Evolutionary conservation across 805 yeast species (phyloP), one percentile per base, ranked within the genome.

Genomic region (Wickerhamiella parazyma): DNA sequence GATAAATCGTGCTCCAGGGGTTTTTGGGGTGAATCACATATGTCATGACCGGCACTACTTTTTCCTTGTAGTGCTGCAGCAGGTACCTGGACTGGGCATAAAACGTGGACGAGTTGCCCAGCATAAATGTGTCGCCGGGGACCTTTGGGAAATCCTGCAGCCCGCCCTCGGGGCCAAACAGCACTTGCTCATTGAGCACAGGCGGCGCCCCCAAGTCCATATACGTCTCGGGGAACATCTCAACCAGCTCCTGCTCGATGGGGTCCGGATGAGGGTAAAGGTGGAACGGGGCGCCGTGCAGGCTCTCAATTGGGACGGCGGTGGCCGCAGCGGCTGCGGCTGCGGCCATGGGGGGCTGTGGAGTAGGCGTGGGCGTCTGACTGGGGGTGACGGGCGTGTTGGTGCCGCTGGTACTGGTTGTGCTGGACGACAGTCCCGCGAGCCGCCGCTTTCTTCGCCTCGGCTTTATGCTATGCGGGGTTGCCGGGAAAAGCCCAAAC

Each of bases 1-100:
- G 76, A 59, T 82, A 84, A n/a, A 83, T 75, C 2, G 80, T 76
- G 53, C 79, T 80, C 94, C 94, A 85, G 0, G 94, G 94, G 56
- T 82, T 85, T 48, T 78, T 80, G 0, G 81, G 74, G 40, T 76
- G 67, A 0, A 77, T 74, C 18, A 78, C 72, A 3, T 78, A 85
- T 0, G 84, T 74, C 85, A 80, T 78, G 43, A 75, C 61, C 56
- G 82, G 91, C 0, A 89, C 89, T 1, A 85, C 91, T 49, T 77
- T 75, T 14, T 78, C 73, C 14, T 74, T 69, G 57, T 83, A 85
- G 55, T 85, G 76, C 48, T 77, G 76, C 38, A 85, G 63, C 33
- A 85, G 62, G 55, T 77, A 81, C 36, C 91, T 61, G 0, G 93
- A 74, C 52, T 82, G 65, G 1, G 93, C 47, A 18, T 38, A 9